Conservation (phyloP, 2,329 filamentous ascomycete species). For the Talaromyces atroroseus region DNA sequence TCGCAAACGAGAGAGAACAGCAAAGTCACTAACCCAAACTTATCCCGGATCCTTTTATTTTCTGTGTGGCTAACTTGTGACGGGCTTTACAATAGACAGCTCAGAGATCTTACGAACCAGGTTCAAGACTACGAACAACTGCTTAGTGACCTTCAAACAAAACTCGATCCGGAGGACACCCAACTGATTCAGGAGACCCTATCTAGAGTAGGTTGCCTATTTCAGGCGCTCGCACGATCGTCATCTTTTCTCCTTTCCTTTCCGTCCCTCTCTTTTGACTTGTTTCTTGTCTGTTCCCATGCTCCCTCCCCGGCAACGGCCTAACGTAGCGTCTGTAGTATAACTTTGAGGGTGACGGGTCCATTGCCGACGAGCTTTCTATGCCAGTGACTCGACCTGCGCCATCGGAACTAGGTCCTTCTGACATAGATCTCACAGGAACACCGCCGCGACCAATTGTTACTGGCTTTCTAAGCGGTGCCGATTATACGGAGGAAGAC, state of each 20-base stretch:
- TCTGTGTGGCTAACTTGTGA: neutral
- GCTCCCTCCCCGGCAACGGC: slow-evolving; percentile 1
- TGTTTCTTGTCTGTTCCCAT: neutral
- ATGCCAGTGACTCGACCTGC: slow-evolving; percentile 11
- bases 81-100: slow-evolving; percentile 24
- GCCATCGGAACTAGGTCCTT: slow-evolving; percentile 13
- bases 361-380: slow-evolving; percentile 11
- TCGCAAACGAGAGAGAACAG: slow-evolving; percentile 39
- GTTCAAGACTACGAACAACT: slow-evolving; percentile 32
- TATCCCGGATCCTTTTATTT: neutral
- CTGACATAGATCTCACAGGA: slow-evolving; percentile 17
- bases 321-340: slow-evolving; percentile 15
- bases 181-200: slow-evolving; percentile 31
- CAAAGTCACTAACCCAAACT: slow-evolving; percentile 30
- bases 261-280: neutral
- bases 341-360: slow-evolving; percentile 8
- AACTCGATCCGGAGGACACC: slow-evolving; percentile 28
- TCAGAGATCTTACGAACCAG: slow-evolving; percentile 34
- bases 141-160: slow-evolving; percentile 29
- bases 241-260: neutral
- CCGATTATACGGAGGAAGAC: slow-evolving; percentile 41
- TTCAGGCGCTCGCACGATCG: neutral
- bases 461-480: slow-evolving; percentile 27
- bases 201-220: slow-evolving; percentile 26
- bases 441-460: slow-evolving; percentile 19